Percentiles rank a stretch among this genome's conserved stretches.
Evolutionary conservation across 345 rosid genomes (phyloP).

Genomic region (Gossypium raimondii): DNA sequence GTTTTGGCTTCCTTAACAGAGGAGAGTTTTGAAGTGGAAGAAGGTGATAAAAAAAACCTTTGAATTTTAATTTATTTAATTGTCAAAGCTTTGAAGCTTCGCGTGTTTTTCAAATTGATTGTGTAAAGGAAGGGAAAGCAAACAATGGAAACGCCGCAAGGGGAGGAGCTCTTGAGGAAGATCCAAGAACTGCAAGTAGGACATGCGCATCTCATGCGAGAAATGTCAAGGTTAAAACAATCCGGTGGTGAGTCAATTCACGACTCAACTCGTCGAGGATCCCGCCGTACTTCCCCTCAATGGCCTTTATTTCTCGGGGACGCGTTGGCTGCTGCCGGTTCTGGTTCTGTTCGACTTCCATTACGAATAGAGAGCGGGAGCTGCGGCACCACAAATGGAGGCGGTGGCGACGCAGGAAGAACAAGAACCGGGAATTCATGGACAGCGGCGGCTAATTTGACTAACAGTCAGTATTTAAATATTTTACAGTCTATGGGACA

Average conservation of each 20-base stretch:
- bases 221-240: constrained; percentile 72
- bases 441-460: constrained; percentile 57
- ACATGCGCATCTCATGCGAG: constrained; percentile 67
- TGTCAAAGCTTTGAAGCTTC: no score
- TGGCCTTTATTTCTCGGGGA: constrained; percentile 32
- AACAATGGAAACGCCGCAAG: constrained; percentile 58
- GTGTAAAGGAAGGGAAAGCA: not conserved
- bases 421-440: constrained; percentile 24
- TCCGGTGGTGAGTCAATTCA: constrained; percentile 32
- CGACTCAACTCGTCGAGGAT: constrained; percentile 39
- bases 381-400: constrained; percentile 21
- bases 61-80: no score
- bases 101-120: not conserved
- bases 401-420: constrained; percentile 10
- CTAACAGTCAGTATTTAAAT: constrained; percentile 65
- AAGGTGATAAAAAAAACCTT: no score
- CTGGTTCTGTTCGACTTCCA: constrained; percentile 65
- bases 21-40: no score
- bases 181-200: constrained; percentile 88
- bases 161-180: constrained; percentile 74
- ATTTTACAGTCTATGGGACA: constrained; percentile 97
- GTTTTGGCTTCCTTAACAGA: no score
- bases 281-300: constrained; percentile 74
- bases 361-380: constrained; percentile 66
- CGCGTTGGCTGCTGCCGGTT: constrained; percentile 9